Base-by-base conservation (phyloP, 2,329 filamentous ascomycete genomes). In the Thermothelomyces thermophilus region DNA sequence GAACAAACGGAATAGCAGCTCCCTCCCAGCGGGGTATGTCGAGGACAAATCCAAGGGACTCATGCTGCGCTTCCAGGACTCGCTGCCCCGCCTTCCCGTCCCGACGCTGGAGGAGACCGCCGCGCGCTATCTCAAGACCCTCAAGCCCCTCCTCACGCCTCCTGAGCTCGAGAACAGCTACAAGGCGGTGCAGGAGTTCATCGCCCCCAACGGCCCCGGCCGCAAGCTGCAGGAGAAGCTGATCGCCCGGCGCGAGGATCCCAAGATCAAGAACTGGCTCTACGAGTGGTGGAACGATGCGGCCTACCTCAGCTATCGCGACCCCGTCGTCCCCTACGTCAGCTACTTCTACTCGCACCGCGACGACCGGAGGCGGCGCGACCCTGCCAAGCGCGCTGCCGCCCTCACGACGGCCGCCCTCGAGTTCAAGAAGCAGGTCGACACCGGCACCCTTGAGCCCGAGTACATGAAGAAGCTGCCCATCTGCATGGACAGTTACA, bases 311-410 rank as follows among this genome's bases (percentile, higher is more conserved):
- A 79, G 73, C 58, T 97, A 97, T 74, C 86, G 91, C 58, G 93
- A 97, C 68, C 93, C 93, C 10, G 88, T 98, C 41, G 87, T 97
- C 16, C 93, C 93, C 54, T 98, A 97, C 66, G 93, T 98, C 64
- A 95, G 89, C 70, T 98, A 98, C 79, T 98, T 98, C 74, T 98
- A 98, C 75, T 96, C 90, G 48, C 91, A 97, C 74, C 83, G 89
- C 59, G 93, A 98, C 70, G 94, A 98, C 70, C 83, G 88, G 60
- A 80, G 84, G 65, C 82, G 91, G 58, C 83, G 90, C 56, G 82
- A 96, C 68, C 93, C 93, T 0, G 84, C 86, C 56, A 95, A 94
- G 77, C 87, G 93, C 56, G 93, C 93, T 3, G 93, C 93, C 3
- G 90, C 91, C 57, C 86, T 98, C 58, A 83, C 87, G 1, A 89